Evolutionary conservation across 805 yeast genomes (phyloP).

Genomic region (Cyberlindnera mycetangii): DNA sequence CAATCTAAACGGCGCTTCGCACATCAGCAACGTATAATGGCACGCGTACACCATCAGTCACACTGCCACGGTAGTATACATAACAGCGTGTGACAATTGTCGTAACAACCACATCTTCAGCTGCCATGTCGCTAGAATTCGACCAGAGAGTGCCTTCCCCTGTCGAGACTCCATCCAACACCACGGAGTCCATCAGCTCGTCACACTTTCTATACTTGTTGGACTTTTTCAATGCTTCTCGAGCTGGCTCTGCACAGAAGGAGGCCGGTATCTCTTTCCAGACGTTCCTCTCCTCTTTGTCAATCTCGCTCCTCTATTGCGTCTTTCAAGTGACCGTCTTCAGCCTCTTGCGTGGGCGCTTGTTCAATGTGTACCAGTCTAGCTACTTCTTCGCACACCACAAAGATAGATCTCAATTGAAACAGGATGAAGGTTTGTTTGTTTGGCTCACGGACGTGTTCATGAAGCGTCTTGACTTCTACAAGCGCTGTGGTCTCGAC

Average conservation of each 20-base stretch:
- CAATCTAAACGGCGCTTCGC: background rate
- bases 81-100: background rate
- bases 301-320: slow-evolving; percentile 52
- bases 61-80: too few species aligned
- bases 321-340: slow-evolving; percentile 46
- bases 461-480: slow-evolving; percentile 38
- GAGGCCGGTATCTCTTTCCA: slow-evolving; percentile 57
- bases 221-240: slow-evolving; percentile 47
- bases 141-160: background rate
- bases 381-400: slow-evolving; percentile 42
- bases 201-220: slow-evolving; percentile 25
- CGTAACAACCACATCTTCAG: background rate
- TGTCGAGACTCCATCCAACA: slow-evolving; percentile 2
- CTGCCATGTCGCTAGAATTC: slow-evolving; percentile 4
- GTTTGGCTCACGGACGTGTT: slow-evolving; percentile 54
- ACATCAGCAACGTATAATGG: background rate
- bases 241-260: slow-evolving; percentile 56
- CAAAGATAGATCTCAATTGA: too few species aligned
- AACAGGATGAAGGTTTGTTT: slow-evolving; percentile 41
- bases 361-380: slow-evolving; percentile 52
- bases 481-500: slow-evolving; percentile 61
- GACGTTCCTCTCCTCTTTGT: slow-evolving; percentile 53
- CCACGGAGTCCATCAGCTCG: slow-evolving; percentile 18
- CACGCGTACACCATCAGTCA: too few species aligned
- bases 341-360: slow-evolving; percentile 34